These are phyloP conservation scores for Magnolia changhungtana DNA, from an alignment of 164 flowering plant genomes.

Conservation along the genomic window DNA sequence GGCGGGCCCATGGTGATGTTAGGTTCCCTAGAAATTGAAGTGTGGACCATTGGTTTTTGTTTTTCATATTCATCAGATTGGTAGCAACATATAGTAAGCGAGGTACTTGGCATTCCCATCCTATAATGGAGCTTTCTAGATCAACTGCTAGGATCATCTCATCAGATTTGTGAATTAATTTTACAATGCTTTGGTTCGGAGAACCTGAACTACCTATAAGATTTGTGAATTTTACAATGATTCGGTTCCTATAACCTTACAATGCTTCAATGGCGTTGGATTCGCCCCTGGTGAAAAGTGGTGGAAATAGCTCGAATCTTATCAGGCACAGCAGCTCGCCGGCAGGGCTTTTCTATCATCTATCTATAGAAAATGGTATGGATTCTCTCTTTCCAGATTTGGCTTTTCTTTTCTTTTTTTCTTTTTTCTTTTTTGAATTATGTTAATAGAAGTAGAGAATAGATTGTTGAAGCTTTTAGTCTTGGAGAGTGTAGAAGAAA, in stretches of 20 bases:
- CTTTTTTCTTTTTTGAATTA: background rate
- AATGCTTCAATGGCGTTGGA: conserved; percentile 24
- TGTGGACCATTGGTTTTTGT: no score
- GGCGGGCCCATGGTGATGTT: no score
- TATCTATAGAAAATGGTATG: conserved; percentile 58
- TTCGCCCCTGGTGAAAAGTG: conserved; percentile 30
- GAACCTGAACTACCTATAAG: conserved; percentile 84
- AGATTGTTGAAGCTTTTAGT: background rate
- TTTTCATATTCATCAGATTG: no score
- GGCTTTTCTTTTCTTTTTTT: background rate
- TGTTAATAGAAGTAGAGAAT: background rate
- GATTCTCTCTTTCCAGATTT: background rate
- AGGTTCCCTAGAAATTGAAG: no score
- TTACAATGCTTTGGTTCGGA: conserved; percentile 24
- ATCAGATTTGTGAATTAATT: no score
- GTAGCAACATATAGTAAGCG: no score
- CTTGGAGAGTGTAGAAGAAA: background rate
- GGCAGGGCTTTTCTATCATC: conserved; percentile 63
- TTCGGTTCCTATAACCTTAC: background rate
- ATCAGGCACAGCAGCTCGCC: conserved; percentile 87
- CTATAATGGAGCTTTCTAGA: no score
- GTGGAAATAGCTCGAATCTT: conserved; percentile 43
- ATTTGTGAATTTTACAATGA: conserved; percentile 9
- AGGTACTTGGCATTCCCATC: no score
- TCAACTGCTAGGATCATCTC: no score